A percentile compares a stretch with the other conserved stretches of the same genome.
These are phyloP conservation scores for Yamadazyma philogaea DNA, from an alignment of 805 yeast species.

Conservation along the genomic window DNA sequence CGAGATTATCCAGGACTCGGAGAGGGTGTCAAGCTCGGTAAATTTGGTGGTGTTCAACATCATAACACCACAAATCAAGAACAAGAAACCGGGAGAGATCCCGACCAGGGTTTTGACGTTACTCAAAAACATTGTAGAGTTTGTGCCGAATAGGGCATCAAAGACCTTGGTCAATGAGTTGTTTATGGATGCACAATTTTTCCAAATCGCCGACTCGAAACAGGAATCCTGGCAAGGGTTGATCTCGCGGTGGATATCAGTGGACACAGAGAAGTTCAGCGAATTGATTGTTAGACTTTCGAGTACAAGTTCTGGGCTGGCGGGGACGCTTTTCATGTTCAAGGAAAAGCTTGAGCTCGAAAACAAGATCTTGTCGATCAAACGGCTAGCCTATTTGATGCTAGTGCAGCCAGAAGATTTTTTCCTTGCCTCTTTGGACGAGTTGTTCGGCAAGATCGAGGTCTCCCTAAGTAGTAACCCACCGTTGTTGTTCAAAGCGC, in stretches of 20 bases:
- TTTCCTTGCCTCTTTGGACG: constrained; percentile 50
- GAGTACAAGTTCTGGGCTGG: constrained; percentile 9
- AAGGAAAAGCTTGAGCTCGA: constrained; percentile 62
- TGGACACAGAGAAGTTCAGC: constrained; percentile 56
- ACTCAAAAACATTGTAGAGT: constrained; percentile 34
- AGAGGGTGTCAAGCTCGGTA: constrained; percentile 33
- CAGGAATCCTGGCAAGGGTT: constrained; percentile 50
- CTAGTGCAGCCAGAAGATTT: constrained; percentile 60
- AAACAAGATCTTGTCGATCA: constrained; percentile 49
- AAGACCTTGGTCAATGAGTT: constrained; percentile 60
- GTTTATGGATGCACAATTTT: constrained; percentile 59
- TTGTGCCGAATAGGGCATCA: constrained; percentile 54
- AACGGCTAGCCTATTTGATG: constrained; percentile 62
- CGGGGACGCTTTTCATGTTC: constrained; percentile 62
- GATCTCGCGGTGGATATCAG: constrained; percentile 59
- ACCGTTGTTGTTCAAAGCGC: constrained; percentile 34
- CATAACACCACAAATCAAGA: constrained; percentile 51
- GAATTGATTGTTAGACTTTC: constrained; percentile 11
- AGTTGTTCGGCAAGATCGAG: constrained; percentile 35
- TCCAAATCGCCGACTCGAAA: constrained; percentile 30
- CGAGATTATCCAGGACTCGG: constrained; percentile 52
- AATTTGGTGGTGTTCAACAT: constrained; percentile 53
- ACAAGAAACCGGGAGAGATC: constrained; percentile 36
- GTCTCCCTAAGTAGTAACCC: constrained; percentile 21
- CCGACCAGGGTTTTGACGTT: constrained; percentile 45